These are phyloP conservation scores for Tarenaya hassleriana DNA, from an alignment of 345 rosid genomes.

Conservation along the genomic window DNA sequence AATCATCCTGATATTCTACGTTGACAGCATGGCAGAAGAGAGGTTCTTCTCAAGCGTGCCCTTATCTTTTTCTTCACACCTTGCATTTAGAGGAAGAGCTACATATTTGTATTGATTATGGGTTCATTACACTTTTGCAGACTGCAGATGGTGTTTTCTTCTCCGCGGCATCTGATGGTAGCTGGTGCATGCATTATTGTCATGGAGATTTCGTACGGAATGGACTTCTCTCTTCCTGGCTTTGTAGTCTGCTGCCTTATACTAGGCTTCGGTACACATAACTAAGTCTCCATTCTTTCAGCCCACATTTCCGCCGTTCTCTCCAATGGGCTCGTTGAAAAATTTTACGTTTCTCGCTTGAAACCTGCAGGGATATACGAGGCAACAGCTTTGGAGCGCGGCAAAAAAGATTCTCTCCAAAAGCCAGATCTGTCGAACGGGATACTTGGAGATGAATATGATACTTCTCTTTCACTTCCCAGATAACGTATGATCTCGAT, in stretches of 20 bases:
- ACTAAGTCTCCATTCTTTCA: constrained; percentile 12
- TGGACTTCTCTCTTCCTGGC: constrained; percentile 85
- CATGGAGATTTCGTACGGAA: constrained; percentile 69
- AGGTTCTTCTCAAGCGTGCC: constrained; percentile 41
- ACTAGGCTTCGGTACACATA: constrained; percentile 64
- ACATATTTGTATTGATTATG: background rate
- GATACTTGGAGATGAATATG: constrained; percentile 43
- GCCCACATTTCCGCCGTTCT: background rate
- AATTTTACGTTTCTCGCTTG: background rate
- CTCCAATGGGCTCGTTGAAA: background rate
- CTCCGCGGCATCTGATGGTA: constrained; percentile 87
- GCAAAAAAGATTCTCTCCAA: constrained; percentile 46
- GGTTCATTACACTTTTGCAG: constrained; percentile 33
- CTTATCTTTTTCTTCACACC: background rate
- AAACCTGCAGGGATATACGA: constrained; percentile 58
- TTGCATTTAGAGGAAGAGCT: background rate
- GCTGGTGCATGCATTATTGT: constrained; percentile 80
- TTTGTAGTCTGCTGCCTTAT: constrained; percentile 68
- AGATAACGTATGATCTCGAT: background rate
- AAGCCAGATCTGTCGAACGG: constrained; percentile 44
- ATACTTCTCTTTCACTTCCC: constrained; percentile 29
- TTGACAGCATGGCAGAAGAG: constrained; percentile 91
- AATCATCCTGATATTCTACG: constrained; percentile 73
- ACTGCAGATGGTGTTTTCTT: constrained; percentile 98
- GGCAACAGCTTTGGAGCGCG: constrained; percentile 69